Evolutionary conservation across 2,329 filamentous ascomycete genomes (phyloP).

Genomic region (Ilyonectria mors-panacis): DNA sequence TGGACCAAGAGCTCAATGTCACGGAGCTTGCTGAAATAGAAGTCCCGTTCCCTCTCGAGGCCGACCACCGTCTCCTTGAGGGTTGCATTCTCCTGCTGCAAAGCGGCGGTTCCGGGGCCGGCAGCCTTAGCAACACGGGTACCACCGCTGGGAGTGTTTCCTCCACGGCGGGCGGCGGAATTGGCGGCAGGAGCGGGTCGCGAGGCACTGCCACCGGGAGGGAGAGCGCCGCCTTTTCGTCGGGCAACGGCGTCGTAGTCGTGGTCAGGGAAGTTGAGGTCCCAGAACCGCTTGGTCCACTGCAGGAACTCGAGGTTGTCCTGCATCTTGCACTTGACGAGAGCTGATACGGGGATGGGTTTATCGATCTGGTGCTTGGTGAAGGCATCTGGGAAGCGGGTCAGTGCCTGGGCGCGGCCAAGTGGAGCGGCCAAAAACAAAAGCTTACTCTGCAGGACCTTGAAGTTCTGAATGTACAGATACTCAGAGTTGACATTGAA

Average conservation of each 20-base stretch:
- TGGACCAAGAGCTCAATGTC: constrained; percentile 97
- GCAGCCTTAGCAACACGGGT: constrained; percentile 63
- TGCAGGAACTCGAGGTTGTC: constrained; percentile 99
- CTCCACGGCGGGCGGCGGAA: constrained; percentile 68
- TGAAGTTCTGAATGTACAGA: constrained; percentile 98
- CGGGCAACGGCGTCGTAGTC: constrained; percentile 94
- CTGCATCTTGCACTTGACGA: constrained; percentile 99
- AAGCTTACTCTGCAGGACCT: constrained; percentile 89
- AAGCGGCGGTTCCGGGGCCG: constrained; percentile 76
- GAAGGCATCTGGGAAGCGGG: constrained; percentile 76
- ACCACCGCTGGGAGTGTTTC: constrained; percentile 74
- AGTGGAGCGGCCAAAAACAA: neutral
- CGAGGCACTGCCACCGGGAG: constrained; percentile 64
- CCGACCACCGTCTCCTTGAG: constrained; percentile 97
- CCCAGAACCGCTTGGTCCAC: constrained; percentile 97
- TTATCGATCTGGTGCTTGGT: constrained; percentile 90
- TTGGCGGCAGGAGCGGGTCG: constrained; percentile 65
- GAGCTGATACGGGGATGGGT: constrained; percentile 86
- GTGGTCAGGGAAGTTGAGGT: constrained; percentile 96
- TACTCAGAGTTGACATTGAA: constrained; percentile 99
- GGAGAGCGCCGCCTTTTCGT: constrained; percentile 81
- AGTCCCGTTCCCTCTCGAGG: constrained; percentile 95
- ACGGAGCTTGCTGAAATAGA: constrained; percentile 98
- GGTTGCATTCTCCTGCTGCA: constrained; percentile 88
- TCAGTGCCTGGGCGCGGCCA: constrained; percentile 18